Percentiles rank a stretch among this genome's conserved stretches.
phyloP scores from a whole-genome alignment of 257 asterid species.

The Rubia yunnanensis region DNA sequence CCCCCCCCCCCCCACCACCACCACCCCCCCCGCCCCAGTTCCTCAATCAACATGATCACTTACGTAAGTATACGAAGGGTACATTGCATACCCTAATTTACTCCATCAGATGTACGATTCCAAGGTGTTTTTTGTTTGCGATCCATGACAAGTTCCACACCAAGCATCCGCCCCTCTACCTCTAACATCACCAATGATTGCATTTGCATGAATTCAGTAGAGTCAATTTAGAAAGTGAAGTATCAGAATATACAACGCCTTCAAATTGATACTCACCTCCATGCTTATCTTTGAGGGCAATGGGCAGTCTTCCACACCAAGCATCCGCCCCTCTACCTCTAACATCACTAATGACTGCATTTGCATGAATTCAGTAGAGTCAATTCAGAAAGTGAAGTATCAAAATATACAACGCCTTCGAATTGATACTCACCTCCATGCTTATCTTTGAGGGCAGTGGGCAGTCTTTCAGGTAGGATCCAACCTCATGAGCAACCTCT shows the following conservation, averaged over 20 bases:
- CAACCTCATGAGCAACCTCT: slow-evolving; percentile 56
- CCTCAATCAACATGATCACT: neutral
- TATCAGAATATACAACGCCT: neutral
- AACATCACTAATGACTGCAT: slow-evolving; percentile 64
- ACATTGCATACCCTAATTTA: slow-evolving; percentile 43
- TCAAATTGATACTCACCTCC: slow-evolving; percentile 26
- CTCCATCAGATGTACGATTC: slow-evolving; percentile 45
- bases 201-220: neutral
- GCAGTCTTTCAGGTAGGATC: slow-evolving; percentile 56
- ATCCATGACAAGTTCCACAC: slow-evolving; percentile 61
- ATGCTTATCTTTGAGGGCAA: slow-evolving; percentile 52
- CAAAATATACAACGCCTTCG: neutral
- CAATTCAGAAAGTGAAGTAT: neutral
- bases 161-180: slow-evolving; percentile 79
- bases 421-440: slow-evolving; percentile 36
- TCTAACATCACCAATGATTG: slow-evolving; percentile 71
- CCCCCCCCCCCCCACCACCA: too few relatives aligned
- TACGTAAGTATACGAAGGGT: neutral
- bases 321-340: slow-evolving; percentile 77
- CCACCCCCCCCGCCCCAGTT: too few relatives aligned
- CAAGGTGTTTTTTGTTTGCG: slow-evolving; percentile 46
- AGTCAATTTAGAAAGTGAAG: neutral
- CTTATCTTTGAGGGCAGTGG: slow-evolving; percentile 48
- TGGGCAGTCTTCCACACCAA: slow-evolving; percentile 55
- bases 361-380: neutral